Conservation (phyloP, 805 yeast species). For the Nakazawaea wickerhamii region DNA sequence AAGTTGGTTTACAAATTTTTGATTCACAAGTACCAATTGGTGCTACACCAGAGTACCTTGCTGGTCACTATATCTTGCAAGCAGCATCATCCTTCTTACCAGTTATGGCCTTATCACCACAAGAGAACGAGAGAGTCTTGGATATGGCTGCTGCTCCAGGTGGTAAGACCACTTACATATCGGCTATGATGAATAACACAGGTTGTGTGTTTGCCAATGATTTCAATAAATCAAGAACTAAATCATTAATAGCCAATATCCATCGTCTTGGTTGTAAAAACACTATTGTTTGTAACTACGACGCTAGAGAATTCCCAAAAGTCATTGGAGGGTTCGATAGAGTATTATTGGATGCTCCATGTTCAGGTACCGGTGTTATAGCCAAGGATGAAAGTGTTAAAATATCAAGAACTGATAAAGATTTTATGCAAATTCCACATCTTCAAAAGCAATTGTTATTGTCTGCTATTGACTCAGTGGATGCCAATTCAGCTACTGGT, state of each 20-base stretch:
- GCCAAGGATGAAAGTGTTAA: conserved; percentile 96
- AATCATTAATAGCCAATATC: conserved; percentile 92
- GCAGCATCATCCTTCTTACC: conserved; percentile 98
- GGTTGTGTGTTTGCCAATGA: conserved; percentile 98
- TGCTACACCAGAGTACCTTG: conserved; percentile 97
- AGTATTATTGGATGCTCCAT: conserved; percentile 93
- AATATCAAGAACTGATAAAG: conserved; percentile 90
- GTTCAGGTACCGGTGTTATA: conserved; percentile 99
- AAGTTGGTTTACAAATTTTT: conserved; percentile 94
- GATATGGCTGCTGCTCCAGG: conserved; percentile 99
- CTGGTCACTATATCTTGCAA: conserved; percentile 96
- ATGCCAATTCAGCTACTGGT: conserved; percentile 86
- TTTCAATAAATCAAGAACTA: conserved; percentile 93
- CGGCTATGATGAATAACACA: conserved; percentile 96
- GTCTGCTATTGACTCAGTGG: conserved; percentile 96
- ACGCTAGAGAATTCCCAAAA: conserved; percentile 96
- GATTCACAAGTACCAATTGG: conserved; percentile 99
- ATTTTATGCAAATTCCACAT: conserved; percentile 94
- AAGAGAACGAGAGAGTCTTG: conserved; percentile 88
- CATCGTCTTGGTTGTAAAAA: conserved; percentile 96
- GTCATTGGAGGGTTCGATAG: conserved; percentile 98
- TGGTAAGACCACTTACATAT: conserved; percentile 92
- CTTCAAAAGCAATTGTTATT: conserved; percentile 88
- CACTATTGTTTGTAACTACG: conserved; percentile 94
- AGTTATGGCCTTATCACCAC: conserved; percentile 97